Base-by-base conservation (phyloP, 2,329 filamentous ascomycete genomes). In the Leptodontidium sp. region DNA sequence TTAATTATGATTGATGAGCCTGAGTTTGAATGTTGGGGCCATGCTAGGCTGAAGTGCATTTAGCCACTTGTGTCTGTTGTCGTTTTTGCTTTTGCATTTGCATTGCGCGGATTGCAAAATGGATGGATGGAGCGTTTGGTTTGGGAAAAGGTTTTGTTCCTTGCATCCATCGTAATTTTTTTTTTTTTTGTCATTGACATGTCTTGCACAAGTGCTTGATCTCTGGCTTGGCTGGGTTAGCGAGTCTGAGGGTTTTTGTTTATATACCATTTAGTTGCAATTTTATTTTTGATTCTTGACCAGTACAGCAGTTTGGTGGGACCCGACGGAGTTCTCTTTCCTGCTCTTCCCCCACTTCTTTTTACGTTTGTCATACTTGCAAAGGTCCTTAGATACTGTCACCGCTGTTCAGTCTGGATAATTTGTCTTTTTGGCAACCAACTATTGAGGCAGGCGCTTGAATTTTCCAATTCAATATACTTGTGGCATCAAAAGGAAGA, bases 1-100 rank as follows among this genome's bases (percentile, higher is more conserved):
- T 53, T n/a, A 26, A 40, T 61, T 62, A 69, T 65, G 67, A 65
- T 67, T 65, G 35, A 63, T 64, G 63, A 52, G 47, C 8, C 6
- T 62, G 40, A 45, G 52, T 53, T 21, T 49, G 14, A 24, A 11
- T 32, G 5, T 24, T 49, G 45, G 7, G 21, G 47, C 47, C 38
- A 40, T 8, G 47, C 47, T 21, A 4, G 21, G 47, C n/a, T 21
- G 47, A 9, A 32, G 29, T 32, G 29, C 29, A n/a, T 15, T n/a
- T 11, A 50, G 6, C 17, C 47, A 24, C 9, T 21, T 24, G 45
- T n/a, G 15, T 21, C n/a, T 50, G 47, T 50, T 11, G 15, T 21
- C 21, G 17, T 49, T 24, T 53, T 32, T 21, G 21, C 21, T 32
- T 32, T 32, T 17, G 2, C 5, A n/a, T 26, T 55, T 55, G 52